Conservation (phyloP, 2,329 filamentous ascomycete genomes). For the Colletotrichum higginsianum region DNA sequence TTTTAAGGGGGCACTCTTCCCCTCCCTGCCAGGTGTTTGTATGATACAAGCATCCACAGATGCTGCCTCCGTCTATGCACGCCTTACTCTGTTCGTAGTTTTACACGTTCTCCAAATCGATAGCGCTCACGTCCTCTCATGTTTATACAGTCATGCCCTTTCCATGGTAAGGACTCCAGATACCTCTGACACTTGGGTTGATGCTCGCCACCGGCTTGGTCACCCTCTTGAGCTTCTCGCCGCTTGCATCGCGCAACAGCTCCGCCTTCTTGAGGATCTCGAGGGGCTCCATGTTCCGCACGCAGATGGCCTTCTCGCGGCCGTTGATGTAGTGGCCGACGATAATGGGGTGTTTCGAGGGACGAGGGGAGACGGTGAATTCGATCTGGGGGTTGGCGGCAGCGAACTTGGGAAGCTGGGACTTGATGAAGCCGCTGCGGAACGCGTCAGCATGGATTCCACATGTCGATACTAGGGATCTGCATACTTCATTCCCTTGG, state of each 20-base stretch:
- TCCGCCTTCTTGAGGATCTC: constrained; percentile 87
- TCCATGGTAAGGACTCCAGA: constrained; percentile 81
- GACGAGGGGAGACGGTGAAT: constrained; percentile 90
- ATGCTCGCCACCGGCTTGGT: constrained; percentile 76
- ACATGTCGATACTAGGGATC: neutral
- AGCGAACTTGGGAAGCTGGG: constrained; percentile 83
- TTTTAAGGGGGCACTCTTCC: constrained; percentile 22
- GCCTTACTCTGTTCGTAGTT: constrained; percentile 25
- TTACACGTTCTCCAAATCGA: constrained; percentile 31
- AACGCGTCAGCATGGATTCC: constrained; percentile 46
- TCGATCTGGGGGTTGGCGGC: constrained; percentile 88
- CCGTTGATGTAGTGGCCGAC: constrained; percentile 95
- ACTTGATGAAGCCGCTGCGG: constrained; percentile 83
- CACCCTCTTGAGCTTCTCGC: constrained; percentile 77
- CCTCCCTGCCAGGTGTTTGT: constrained; percentile 24
- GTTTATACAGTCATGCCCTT: constrained; percentile 67
- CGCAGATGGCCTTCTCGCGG: constrained; percentile 86
- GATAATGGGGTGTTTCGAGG: constrained; percentile 90
- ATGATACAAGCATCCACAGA: constrained; percentile 38
- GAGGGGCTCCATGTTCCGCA: constrained; percentile 85
- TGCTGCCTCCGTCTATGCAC: constrained; percentile 21
- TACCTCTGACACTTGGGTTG: constrained; percentile 76
- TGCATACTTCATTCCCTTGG: constrained; percentile 89
- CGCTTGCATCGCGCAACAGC: constrained; percentile 80
- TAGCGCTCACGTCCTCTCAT: constrained; percentile 4